Percentiles rank a stretch among this genome's conserved stretches.
Evolutionary conservation across 441 rosid species (phyloP).

Genomic region (Erodium moschatum): DNA sequence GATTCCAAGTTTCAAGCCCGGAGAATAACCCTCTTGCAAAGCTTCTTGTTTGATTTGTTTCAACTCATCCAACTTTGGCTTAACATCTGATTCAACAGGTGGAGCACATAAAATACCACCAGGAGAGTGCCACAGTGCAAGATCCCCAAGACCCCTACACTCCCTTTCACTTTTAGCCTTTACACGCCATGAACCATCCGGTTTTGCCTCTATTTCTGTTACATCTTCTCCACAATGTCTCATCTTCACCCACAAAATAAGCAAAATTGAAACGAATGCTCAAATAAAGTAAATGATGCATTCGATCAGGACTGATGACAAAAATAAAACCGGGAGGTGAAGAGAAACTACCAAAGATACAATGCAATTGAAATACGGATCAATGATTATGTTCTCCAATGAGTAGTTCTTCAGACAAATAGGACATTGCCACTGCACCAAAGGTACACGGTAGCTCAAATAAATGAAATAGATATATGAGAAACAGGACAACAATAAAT

Average conservation of each 20-base stretch:
- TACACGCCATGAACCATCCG: slow-evolving; percentile 97
- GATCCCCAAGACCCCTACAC: slow-evolving; percentile 70
- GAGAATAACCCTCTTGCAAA: slow-evolving; percentile 47
- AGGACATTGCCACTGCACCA: slow-evolving; percentile 97
- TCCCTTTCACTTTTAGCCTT: slow-evolving; percentile 70
- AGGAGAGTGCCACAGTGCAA: slow-evolving; percentile 71
- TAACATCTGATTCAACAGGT: slow-evolving; percentile 32
- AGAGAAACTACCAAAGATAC: slow-evolving; percentile 55
- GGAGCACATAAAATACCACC: slow-evolving; percentile 46
- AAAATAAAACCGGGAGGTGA: slow-evolving; percentile 9
- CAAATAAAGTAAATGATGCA: slow-evolving; percentile 5
- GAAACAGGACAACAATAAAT: slow-evolving; percentile 7
- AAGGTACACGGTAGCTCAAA: slow-evolving; percentile 21
- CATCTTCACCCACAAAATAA: slow-evolving; percentile 46
- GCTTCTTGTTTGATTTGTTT: slow-evolving; percentile 69
- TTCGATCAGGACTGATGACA: background rate
- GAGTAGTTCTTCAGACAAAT: slow-evolving; percentile 86
- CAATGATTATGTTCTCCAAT: slow-evolving; percentile 70
- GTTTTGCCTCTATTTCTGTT: slow-evolving; percentile 83
- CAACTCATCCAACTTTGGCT: slow-evolving; percentile 39
- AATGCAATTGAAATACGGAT: slow-evolving; percentile 24
- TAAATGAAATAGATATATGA: slow-evolving; percentile 10
- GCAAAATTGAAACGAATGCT: background rate
- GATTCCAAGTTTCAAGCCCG: slow-evolving; percentile 71
- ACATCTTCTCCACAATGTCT: slow-evolving; percentile 74